Conservation (phyloP, 192 early-diverging fungal genomes). For the Coemansia sp. region DNA sequence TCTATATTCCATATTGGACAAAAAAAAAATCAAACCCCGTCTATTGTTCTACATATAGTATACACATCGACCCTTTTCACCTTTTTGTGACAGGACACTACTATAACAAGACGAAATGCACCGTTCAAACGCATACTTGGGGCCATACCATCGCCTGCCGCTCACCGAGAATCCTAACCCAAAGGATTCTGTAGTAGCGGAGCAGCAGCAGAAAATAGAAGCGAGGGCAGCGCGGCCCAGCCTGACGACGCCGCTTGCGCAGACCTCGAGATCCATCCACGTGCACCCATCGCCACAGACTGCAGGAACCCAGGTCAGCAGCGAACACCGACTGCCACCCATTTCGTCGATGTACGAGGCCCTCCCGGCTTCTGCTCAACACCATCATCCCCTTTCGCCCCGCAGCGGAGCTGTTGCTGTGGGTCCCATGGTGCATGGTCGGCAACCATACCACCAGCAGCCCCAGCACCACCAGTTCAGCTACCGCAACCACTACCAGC, state of each 20-base stretch:
- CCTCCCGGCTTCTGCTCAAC: neutral
- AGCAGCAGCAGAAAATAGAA: neutral
- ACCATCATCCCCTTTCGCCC: no score
- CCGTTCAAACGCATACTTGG: neutral
- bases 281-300: neutral
- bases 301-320: neutral
- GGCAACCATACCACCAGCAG: neutral
- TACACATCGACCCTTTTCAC: neutral
- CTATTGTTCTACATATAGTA: neutral
- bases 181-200: neutral
- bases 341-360: neutral
- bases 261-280: neutral
- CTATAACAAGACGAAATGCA: neutral
- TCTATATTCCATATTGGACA: no score
- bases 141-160: conserved; percentile 12
- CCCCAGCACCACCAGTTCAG: neutral
- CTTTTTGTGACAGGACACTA: neutral
- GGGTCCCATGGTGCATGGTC: neutral
- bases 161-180: neutral
- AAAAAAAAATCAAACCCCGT: no score
- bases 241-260: neutral
- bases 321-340: neutral
- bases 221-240: neutral
- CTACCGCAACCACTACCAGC: conserved; percentile 13
- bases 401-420: neutral